Evolutionary conservation across 768 basidiomycete genomes (phyloP).

Genomic region (Lenzites betulinus): DNA sequence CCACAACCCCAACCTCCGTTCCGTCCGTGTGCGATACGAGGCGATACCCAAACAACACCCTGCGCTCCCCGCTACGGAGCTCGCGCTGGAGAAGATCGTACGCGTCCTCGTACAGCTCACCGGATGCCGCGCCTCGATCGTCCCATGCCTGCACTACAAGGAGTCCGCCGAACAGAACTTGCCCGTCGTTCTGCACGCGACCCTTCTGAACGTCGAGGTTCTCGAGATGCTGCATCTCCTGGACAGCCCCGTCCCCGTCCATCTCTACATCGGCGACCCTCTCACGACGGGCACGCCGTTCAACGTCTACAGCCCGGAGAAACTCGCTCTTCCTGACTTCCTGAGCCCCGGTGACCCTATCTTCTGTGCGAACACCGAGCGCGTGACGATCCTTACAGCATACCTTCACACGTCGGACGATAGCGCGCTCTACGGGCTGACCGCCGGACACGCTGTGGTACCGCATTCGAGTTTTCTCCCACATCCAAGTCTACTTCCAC

Average conservation of each 20-base stretch:
- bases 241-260: constrained; percentile 16
- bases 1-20: constrained; percentile 17
- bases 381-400: constrained; percentile 12
- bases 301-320: constrained; percentile 20
- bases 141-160: constrained; percentile 11
- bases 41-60: constrained; percentile 15
- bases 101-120: constrained; percentile 4
- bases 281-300: constrained; percentile 18
- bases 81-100: constrained; percentile 5
- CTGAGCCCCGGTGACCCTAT: constrained; percentile 18
- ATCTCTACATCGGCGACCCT: constrained; percentile 23
- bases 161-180: neutral
- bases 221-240: constrained; percentile 17
- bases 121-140: constrained; percentile 10
- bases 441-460: constrained; percentile 20
- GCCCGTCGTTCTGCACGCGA: constrained; percentile 14
- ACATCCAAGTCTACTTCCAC: constrained; percentile 14
- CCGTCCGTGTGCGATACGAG: constrained; percentile 18
- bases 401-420: constrained; percentile 15
- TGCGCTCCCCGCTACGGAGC: constrained; percentile 6
- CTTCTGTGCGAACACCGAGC: constrained; percentile 17
- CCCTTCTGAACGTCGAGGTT: constrained; percentile 13
- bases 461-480: constrained; percentile 10
- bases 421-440: constrained; percentile 15
- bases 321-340: constrained; percentile 4